phyloP scores from a whole-genome alignment of 108 stramenopile species.

The Conticribra weissflogii region DNA sequence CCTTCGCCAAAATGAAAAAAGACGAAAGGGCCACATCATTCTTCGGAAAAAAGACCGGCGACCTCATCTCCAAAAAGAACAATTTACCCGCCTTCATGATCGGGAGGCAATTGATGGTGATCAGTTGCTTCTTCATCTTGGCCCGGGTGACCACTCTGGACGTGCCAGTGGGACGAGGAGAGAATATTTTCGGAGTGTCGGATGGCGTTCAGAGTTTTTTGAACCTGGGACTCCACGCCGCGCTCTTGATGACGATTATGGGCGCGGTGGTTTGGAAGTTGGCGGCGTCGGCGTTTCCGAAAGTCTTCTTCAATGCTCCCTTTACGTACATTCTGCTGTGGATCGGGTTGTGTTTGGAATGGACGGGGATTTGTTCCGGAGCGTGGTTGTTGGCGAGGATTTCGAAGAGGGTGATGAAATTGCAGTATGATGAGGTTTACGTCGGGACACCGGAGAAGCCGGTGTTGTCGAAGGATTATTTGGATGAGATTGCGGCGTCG shows the following conservation, averaged over 20 bases:
- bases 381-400: slow-evolving; percentile 68
- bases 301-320: slow-evolving; percentile 65
- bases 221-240: slow-evolving; percentile 70
- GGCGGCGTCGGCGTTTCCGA: slow-evolving; percentile 68
- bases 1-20: slow-evolving; percentile 68
- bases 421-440: slow-evolving; percentile 67
- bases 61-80: slow-evolving; percentile 56
- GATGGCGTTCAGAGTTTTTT: slow-evolving; percentile 62
- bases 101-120: slow-evolving; percentile 76
- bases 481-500: slow-evolving; percentile 12
- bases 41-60: slow-evolving; percentile 59
- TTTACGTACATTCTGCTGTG: slow-evolving; percentile 58
- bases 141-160: slow-evolving; percentile 67
- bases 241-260: slow-evolving; percentile 74
- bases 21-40: slow-evolving; percentile 53
- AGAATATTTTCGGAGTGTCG: slow-evolving; percentile 65
- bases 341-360: slow-evolving; percentile 57
- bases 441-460: slow-evolving; percentile 66
- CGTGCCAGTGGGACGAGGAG: slow-evolving; percentile 46
- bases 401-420: slow-evolving; percentile 52
- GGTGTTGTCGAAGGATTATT: slow-evolving; percentile 10
- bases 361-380: slow-evolving; percentile 63
- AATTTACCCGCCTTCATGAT: slow-evolving; percentile 75
- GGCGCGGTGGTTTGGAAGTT: slow-evolving; percentile 73
- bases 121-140: slow-evolving; percentile 68